Base-by-base conservation (phyloP, 768 basidiomycete species). In the Russula foetens region DNA sequence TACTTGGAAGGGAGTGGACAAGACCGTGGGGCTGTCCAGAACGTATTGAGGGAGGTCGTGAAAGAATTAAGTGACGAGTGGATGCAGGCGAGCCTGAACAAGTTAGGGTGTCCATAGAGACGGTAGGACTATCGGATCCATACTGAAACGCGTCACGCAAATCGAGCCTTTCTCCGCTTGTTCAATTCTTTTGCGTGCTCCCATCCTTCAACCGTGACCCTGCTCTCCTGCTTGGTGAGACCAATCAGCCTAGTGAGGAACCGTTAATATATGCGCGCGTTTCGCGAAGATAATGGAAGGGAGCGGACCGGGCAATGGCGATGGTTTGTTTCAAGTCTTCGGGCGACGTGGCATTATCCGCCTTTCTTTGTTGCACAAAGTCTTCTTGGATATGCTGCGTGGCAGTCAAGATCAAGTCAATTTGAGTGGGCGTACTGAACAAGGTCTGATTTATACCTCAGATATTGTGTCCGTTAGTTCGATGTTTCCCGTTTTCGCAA, bases 1-100 rank as follows among this genome's bases (percentile, higher is more conserved):
- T 95, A 95, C 68, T 75, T 94, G 29, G 92, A 95, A 74, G 92
- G 89, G 12, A 80, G 75, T 51, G 90, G 90, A 0, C 75, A 70
- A 51, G 73, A 88, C 63, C 67, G 73, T 0, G 62, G 62, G n/a
- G 67, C 69, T 0, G 83, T 93, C 4, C 72, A 73, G 2, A 66
- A 63, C 4, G 70, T 82, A 39, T 76, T 94, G n/a, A 71, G 72
- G 4, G 69, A 69, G 44, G 84, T 90, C 0, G 79, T 88, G 2
- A 70, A 73, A 43, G 85, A 88, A 63, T 72, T 94, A 11, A 79
- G 79, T 19, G 71, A 76, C 21, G 75, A 76, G 17, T 94, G 92
- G 92, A 77, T 94, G 71, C 79, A 86, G 68, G 82, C 81, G 19
- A 70, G 75, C 43, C 80, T 83, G 69, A 75, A 85, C 63, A 66